These are phyloP conservation scores for Aquilaria malaccensis DNA, from an alignment of 345 rosid genomes.

Conservation along the genomic window DNA sequence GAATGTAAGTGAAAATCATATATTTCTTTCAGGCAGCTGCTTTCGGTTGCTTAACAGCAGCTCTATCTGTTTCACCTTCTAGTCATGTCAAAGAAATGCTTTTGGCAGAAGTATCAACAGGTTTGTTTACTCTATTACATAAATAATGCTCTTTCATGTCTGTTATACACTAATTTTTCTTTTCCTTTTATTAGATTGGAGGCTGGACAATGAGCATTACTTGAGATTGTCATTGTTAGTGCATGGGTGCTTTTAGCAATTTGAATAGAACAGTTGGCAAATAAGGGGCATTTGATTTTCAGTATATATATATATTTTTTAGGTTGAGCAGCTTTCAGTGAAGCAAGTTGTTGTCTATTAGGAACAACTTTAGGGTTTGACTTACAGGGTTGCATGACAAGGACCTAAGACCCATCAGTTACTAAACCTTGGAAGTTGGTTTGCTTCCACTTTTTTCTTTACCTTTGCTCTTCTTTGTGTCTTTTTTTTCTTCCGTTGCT, in stretches of 20 bases:
- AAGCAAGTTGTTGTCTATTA: too few species aligned
- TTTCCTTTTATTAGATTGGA: not conserved
- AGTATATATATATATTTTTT: not conserved
- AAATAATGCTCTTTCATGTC: not conserved
- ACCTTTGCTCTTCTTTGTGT: too few species aligned
- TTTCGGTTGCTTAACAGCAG: constrained; percentile 70
- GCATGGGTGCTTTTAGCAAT: too few species aligned
- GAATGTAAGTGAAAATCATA: constrained; percentile 3
- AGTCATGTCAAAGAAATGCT: constrained; percentile 56
- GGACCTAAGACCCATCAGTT: too few species aligned
- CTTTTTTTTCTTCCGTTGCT: too few species aligned
- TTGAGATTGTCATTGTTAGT: too few species aligned
- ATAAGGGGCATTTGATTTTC: not conserved
- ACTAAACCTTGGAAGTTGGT: too few species aligned
- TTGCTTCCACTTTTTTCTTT: too few species aligned
- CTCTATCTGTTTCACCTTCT: constrained; percentile 71
- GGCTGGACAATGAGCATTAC: not conserved
- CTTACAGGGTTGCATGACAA: too few species aligned
- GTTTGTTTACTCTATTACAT: constrained; percentile 22
- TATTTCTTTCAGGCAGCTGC: constrained; percentile 50
- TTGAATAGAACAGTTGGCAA: not conserved
- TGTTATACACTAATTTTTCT: not conserved
- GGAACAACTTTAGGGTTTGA: too few species aligned
- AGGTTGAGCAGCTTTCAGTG: not conserved
- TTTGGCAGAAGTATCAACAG: constrained; percentile 50